Percentiles rank a stretch among this genome's conserved stretches.
These are phyloP conservation scores for Diaporthe nobilis DNA, from an alignment of 2,329 filamentous ascomycete genomes.

Conservation along the genomic window DNA sequence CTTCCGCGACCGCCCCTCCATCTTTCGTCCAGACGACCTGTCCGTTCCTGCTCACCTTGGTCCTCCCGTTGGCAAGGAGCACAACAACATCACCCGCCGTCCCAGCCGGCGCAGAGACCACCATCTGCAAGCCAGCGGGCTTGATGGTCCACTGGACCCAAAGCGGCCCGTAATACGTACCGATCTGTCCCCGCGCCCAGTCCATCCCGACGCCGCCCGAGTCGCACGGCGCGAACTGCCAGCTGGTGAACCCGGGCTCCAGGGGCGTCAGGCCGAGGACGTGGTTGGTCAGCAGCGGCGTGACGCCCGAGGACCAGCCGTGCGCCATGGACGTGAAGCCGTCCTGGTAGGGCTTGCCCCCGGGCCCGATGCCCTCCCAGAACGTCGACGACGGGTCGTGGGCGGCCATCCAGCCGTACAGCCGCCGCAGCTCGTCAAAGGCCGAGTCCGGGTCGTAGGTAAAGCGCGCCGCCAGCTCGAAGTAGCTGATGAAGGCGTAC, in stretches of 20 bases:
- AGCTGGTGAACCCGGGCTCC: conserved; percentile 59
- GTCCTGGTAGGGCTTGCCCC: conserved; percentile 59
- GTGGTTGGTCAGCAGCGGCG: conserved; percentile 61
- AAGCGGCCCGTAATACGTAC: conserved; percentile 54
- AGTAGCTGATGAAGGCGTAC: conserved; percentile 67
- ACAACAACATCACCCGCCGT: conserved; percentile 49
- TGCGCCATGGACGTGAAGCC: conserved; percentile 65
- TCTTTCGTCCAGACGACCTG: conserved; percentile 40
- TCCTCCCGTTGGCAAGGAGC: conserved; percentile 41
- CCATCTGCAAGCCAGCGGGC: not conserved
- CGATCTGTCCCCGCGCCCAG: conserved; percentile 61
- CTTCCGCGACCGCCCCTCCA: not conserved
- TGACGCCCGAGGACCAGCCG: conserved; percentile 66
- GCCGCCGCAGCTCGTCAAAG: conserved; percentile 60
- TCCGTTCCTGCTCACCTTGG: conserved; percentile 44
- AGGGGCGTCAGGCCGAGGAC: conserved; percentile 62
- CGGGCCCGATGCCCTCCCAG: conserved; percentile 65
- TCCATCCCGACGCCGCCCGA: conserved; percentile 49
- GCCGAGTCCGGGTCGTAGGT: conserved; percentile 50
- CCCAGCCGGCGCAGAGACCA: conserved; percentile 45
- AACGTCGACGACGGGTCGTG: conserved; percentile 62
- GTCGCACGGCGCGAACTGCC: conserved; percentile 54
- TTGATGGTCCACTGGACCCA: conserved; percentile 54
- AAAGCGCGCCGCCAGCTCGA: conserved; percentile 66
- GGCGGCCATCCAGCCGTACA: conserved; percentile 65